phyloP scores from a whole-genome alignment of 139 green algal species.

The Desmodesmus armatus region DNA sequence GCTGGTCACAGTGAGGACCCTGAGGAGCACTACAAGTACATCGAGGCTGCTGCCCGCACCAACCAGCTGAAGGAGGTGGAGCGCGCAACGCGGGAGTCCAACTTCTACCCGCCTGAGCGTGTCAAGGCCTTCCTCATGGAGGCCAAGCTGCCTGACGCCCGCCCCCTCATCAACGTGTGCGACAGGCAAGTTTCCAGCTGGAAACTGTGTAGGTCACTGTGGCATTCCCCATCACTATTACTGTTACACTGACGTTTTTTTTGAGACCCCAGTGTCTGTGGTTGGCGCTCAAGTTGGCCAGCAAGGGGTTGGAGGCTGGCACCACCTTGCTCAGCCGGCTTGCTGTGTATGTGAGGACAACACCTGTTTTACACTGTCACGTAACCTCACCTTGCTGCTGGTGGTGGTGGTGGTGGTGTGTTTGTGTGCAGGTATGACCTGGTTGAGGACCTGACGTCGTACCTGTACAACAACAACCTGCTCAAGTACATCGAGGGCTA shows the following conservation, averaged over 20 bases:
- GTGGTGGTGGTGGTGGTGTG: no score
- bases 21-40: conserved; percentile 99
- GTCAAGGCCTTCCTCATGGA: conserved; percentile 98
- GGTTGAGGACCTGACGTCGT: conserved; percentile 92
- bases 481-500: conserved; percentile 99
- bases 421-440: conserved; percentile 88
- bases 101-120: conserved; percentile 91
- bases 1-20: conserved; percentile 92
- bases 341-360: no score
- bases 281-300: background rate
- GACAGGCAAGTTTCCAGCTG: conserved; percentile 70
- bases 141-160: conserved; percentile 96
- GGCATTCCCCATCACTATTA: no score
- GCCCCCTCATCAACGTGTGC: conserved; percentile 99
- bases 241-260: no score
- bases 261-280: background rate
- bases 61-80: conserved; percentile 92
- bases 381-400: no score
- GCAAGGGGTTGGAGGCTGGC: background rate
- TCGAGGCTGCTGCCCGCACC: conserved; percentile 96
- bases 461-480: conserved; percentile 64
- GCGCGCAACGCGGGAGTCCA: conserved; percentile 94
- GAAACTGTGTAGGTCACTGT: background rate
- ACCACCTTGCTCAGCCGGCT: background rate
- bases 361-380: no score